Conservation (phyloP, 192 early-diverging fungal genomes). For the Linnemannia elongata region DNA sequence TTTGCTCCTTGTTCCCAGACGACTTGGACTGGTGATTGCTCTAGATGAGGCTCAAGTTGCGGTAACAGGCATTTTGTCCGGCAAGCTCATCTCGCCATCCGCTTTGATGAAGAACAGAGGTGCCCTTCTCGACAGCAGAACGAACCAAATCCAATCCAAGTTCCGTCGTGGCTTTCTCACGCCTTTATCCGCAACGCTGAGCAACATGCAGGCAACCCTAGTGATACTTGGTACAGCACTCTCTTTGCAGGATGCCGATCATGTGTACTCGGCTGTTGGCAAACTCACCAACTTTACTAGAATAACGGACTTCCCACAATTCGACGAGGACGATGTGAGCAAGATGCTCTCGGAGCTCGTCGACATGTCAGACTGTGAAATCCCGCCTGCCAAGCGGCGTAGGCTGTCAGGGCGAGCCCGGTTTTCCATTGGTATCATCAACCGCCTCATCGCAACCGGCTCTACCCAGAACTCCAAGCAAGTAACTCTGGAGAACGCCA, state of each 20-base stretch:
- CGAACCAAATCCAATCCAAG: too few relatives aligned
- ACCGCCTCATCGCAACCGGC: too few relatives aligned
- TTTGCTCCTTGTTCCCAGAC: neutral
- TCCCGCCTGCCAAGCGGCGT: constrained; percentile 13
- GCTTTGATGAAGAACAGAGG: neutral
- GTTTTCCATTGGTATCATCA: neutral
- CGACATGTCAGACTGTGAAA: constrained; percentile 1
- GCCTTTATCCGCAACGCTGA: constrained; percentile 26
- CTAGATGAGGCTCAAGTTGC: constrained; percentile 38
- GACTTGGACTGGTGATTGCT: constrained; percentile 24
- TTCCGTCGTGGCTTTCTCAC: constrained; percentile 49
- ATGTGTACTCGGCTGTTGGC: constrained; percentile 31
- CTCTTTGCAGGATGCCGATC: constrained; percentile 33
- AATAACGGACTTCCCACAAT: constrained; percentile 22
- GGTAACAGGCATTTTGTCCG: neutral
- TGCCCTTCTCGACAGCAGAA: too few relatives aligned
- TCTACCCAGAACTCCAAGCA: too few relatives aligned
- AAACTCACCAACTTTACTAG: constrained; percentile 19
- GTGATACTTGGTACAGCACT: constrained; percentile 48
- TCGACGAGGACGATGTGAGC: constrained; percentile 13
- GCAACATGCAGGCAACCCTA: constrained; percentile 30
- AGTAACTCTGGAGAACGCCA: too few relatives aligned
- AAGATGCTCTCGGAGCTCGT: neutral
- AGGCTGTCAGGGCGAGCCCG: constrained; percentile 19
- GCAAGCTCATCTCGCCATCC: neutral